Conservation (phyloP, 257 asterid genomes). For the Primulina tabacum region DNA sequence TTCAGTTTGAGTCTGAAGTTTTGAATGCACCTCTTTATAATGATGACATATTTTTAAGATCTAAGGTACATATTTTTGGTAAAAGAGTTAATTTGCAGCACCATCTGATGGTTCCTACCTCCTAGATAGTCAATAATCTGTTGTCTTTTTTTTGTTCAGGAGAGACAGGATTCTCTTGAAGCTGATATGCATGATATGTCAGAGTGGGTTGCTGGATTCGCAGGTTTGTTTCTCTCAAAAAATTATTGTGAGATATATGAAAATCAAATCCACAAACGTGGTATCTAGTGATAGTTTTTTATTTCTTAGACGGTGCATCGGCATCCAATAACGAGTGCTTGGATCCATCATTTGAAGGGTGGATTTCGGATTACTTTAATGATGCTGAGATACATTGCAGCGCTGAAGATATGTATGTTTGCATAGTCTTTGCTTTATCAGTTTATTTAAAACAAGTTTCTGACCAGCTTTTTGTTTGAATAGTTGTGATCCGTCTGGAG, state of each 20-base stretch:
- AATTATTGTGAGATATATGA: no score
- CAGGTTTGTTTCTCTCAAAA: slow-evolving; percentile 31
- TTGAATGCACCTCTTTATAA: slow-evolving; percentile 43
- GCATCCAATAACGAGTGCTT: slow-evolving; percentile 27
- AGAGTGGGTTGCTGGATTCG: slow-evolving; percentile 42
- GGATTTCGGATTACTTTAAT: slow-evolving; percentile 35
- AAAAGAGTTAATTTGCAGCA: neutral
- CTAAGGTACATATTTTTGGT: slow-evolving; percentile 44
- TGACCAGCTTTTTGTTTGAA: neutral
- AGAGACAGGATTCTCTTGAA: slow-evolving; percentile 31
- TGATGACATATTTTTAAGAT: slow-evolving; percentile 57
- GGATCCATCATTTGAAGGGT: slow-evolving; percentile 39
- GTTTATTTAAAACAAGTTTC: neutral
- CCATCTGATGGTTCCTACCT: neutral
- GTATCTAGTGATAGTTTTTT: neutral
- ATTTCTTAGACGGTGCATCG: neutral
- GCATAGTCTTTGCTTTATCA: neutral
- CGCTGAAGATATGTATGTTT: slow-evolving; percentile 8
- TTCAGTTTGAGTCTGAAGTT: slow-evolving; percentile 69
- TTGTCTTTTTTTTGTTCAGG: slow-evolving; percentile 28
- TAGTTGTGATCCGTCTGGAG: neutral
- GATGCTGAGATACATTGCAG: slow-evolving; percentile 36
- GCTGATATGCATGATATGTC: slow-evolving; percentile 31
- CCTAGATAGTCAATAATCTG: neutral
- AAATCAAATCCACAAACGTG: neutral